Evolutionary conservation across 1,284 basidiomycete genomes (phyloP), one percentile per base, ranked within the genome.

Genomic region (Puccinia coronata): DNA sequence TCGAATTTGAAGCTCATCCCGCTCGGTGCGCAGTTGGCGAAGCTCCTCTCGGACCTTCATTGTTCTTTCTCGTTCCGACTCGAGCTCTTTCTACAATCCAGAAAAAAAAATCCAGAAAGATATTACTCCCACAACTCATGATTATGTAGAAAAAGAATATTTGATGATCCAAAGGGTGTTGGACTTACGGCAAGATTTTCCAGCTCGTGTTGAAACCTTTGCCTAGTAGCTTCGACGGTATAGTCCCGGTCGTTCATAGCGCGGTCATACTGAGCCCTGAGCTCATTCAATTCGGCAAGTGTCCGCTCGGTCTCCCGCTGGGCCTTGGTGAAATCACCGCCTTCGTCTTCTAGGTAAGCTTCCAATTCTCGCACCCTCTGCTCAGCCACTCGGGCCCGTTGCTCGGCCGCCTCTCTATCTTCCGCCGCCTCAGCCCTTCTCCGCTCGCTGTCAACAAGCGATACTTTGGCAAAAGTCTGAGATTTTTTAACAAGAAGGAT

Each of bases 251-350:
- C 92, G 43, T 67, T 81, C 80, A 81, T 75, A 18, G 80, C 80
- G 18, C 80, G 71, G 65, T 81, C 80, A 23, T 65, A 81, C 41
- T 75, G 80, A 8, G 53, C 16, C 89, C 88, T 36, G 93, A 88
- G 83, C 93, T 92, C 83, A 93, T 91, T 84, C 91, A 90, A 84
- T 93, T 91, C 81, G 91, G 91, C 82, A 91, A 90, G 82, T 92
- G 89, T 85, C 92, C 92, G 82, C 92, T 91, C 84, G 93, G 88
- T 84, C 92, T 91, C 82, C 91, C 91, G 0, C 90, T 88, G 31
- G 93, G 87, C 39, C 91, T 93, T 91, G 36, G 91, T 89, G n/a
- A 89, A 89, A 82, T 92, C 91, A 4, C 89, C 89, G 39, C 89
- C 89, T 82, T 91, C 92, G 76, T 92, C 91, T 53, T 92, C 91